phyloP scores from a whole-genome alignment of 345 rosid species.

The Populus euphratica region DNA sequence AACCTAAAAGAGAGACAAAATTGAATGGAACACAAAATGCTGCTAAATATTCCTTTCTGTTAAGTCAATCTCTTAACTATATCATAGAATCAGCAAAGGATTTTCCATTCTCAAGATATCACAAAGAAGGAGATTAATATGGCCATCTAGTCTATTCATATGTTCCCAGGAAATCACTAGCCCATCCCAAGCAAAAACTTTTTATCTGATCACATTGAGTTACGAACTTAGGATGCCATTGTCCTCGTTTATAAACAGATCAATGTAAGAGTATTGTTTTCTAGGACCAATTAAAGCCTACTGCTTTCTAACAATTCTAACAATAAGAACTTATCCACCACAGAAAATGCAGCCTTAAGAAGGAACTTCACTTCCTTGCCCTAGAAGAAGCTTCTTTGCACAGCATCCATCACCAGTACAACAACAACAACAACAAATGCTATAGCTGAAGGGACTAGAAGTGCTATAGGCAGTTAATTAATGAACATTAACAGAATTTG shows the following conservation, averaged over 20 bases:
- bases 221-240: not conserved
- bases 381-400: not conserved
- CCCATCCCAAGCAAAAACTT: not conserved
- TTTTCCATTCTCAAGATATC: not conserved
- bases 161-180: not conserved
- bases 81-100: not conserved
- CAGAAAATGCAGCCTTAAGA: not conserved
- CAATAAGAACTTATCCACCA: not conserved
- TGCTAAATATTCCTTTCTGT: not conserved
- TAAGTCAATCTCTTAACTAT: not conserved
- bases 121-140: not conserved
- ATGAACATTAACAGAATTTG: not conserved
- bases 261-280: not conserved
- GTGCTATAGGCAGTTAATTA: not conserved
- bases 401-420: not conserved
- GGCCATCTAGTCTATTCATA: not conserved
- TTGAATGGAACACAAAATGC: not conserved
- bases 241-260: not conserved
- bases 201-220: not conserved
- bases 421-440: not conserved
- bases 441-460: not conserved
- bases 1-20: not conserved
- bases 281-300: not conserved
- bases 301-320: not conserved
- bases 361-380: not conserved